These are phyloP conservation scores for Elaeis guineensis DNA, from an alignment of 176 grass and related monocot species.

Conservation along the genomic window DNA sequence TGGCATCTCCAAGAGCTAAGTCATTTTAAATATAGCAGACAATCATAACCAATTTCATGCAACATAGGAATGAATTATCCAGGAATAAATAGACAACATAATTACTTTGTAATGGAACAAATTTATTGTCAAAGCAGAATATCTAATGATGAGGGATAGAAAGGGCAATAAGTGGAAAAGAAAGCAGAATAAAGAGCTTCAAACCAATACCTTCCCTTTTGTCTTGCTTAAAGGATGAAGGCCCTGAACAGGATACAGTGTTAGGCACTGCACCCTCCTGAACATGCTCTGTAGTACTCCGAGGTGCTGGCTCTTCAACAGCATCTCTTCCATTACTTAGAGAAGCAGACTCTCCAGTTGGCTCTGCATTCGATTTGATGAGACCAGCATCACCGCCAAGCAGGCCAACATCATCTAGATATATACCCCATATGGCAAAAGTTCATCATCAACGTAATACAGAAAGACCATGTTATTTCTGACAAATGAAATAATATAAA, in stretches of 20 bases:
- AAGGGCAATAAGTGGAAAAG: background rate
- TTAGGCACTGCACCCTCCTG: background rate
- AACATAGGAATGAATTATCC: too few relatives aligned
- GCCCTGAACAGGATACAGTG: background rate
- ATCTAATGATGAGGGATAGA: background rate
- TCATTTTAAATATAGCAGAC: too few relatives aligned
- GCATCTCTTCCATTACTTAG: background rate
- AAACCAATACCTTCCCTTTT: background rate
- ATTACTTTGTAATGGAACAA: too few relatives aligned
- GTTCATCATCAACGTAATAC: too few relatives aligned
- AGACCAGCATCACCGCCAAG: background rate
- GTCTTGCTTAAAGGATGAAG: background rate
- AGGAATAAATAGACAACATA: too few relatives aligned
- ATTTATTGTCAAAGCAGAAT: background rate
- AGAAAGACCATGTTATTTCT: too few relatives aligned
- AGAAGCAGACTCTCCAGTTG: background rate
- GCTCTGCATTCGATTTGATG: background rate
- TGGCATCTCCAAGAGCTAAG: too few relatives aligned
- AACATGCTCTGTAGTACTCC: slow-evolving; percentile 5
- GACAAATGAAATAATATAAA: too few relatives aligned
- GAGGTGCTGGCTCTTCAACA: background rate
- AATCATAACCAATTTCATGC: too few relatives aligned
- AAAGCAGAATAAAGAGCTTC: background rate
- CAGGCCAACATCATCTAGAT: slow-evolving; percentile 11
- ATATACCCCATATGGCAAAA: background rate